phyloP scores from a whole-genome alignment of 441 rosid genomes.

The Caryocar brasiliense region DNA sequence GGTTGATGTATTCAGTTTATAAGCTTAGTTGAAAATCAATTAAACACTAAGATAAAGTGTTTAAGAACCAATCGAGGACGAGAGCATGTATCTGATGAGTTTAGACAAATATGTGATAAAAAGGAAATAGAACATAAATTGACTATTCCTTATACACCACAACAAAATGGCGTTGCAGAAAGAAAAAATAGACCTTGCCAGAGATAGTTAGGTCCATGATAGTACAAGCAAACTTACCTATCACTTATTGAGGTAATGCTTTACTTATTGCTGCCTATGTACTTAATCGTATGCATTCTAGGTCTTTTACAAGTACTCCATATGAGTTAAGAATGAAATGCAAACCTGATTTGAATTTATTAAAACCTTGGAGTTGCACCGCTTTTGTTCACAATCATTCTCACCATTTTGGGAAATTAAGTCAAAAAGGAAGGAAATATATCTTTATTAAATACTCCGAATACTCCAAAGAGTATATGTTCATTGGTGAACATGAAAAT shows the following conservation, averaged over 20 bases:
- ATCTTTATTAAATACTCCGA: neutral
- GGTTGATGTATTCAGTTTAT: too few species aligned
- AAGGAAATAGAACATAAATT: neutral
- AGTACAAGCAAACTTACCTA: neutral
- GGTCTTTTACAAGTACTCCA: neutral
- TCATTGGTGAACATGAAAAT: neutral
- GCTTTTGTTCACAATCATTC: neutral
- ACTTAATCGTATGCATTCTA: neutral
- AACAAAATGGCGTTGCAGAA: neutral
- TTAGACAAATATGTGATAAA: neutral
- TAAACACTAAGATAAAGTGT: too few species aligned
- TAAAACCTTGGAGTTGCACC: neutral
- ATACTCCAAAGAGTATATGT: neutral
- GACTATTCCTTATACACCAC: neutral
- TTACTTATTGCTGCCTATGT: too few species aligned
- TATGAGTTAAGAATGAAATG: too few species aligned
- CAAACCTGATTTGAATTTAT: neutral
- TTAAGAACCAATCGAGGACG: too few species aligned
- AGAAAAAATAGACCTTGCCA: neutral
- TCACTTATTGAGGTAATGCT: too few species aligned
- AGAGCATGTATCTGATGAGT: too few species aligned
- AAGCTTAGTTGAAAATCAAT: too few species aligned
- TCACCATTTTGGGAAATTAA: neutral
- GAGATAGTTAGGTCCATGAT: neutral
- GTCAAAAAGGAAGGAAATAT: neutral